Conservation (phyloP, 345 rosid genomes). For the Eucalyptus lansdowneana region DNA sequence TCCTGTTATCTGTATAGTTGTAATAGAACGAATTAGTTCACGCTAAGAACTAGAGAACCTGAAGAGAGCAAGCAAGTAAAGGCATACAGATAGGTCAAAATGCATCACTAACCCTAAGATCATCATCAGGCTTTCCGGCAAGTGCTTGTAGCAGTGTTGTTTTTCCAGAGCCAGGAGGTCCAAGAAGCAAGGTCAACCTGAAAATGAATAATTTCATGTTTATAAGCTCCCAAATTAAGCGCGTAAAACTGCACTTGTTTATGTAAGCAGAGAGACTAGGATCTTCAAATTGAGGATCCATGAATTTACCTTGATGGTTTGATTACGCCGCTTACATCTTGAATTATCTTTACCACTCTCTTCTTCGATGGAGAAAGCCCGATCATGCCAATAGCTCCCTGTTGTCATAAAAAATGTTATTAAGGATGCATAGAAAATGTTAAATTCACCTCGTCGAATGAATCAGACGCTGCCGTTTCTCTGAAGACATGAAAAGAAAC, state of each 20-base stretch:
- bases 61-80: not conserved
- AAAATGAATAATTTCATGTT: not conserved
- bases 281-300: not conserved
- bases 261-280: not conserved
- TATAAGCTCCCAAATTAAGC: not conserved
- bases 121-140: conserved; percentile 14
- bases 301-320: conserved; percentile 21
- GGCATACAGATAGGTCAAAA: not conserved
- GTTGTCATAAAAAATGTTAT: not conserved
- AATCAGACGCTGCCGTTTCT: not conserved
- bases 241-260: not conserved
- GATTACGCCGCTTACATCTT: conserved; percentile 15
- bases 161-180: conserved; percentile 32
- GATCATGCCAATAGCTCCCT: conserved; percentile 8
- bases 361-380: conserved; percentile 23
- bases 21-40: not conserved
- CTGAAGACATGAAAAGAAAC: not conserved
- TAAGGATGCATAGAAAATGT: not conserved
- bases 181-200: conserved; percentile 29
- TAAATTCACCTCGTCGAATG: not conserved
- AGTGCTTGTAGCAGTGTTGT: conserved; percentile 24
- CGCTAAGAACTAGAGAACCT: not conserved
- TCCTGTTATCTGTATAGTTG: conserved; percentile 8
- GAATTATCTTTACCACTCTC: conserved; percentile 17
- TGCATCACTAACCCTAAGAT: conserved; percentile 9